A percentile compares a stretch with the other conserved stretches of the same genome.
These are phyloP conservation scores for Gossypium rotundifolium DNA, from an alignment of 345 rosid species.

Conservation along the genomic window DNA sequence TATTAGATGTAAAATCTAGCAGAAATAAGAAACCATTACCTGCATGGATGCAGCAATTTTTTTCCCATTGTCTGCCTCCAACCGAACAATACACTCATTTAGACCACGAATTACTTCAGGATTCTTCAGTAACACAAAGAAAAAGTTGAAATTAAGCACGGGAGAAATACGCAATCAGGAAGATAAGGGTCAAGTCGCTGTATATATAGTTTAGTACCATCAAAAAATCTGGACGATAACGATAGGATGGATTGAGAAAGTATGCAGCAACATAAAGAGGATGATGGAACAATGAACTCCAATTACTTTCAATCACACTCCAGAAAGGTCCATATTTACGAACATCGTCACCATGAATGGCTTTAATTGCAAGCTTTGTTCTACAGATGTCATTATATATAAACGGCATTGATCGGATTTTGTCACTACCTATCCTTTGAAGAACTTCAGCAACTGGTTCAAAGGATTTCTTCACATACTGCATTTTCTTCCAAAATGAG, in stretches of 20 bases:
- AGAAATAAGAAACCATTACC: conserved; percentile 36
- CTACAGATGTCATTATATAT: conserved; percentile 53
- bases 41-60: conserved; percentile 86
- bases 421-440: conserved; percentile 38
- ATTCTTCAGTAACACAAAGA: conserved; percentile 36
- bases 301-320: conserved; percentile 67
- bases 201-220: conserved; percentile 38
- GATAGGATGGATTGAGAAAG: conserved; percentile 82
- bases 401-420: conserved; percentile 43
- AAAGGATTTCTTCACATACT: conserved; percentile 50
- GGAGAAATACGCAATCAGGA: neutral
- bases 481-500: conserved; percentile 71
- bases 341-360: conserved; percentile 52
- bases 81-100: conserved; percentile 80
- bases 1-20: neutral
- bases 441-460: conserved; percentile 63
- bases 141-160: conserved; percentile 6
- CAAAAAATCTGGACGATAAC: conserved; percentile 63
- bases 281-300: conserved; percentile 70
- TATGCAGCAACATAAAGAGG: conserved; percentile 89
- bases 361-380: conserved; percentile 56
- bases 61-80: conserved; percentile 64
- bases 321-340: conserved; percentile 73
- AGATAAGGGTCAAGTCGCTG: neutral
- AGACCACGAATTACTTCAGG: conserved; percentile 79